phyloP scores from a whole-genome alignment of 192 early-diverging fungal species.

The Tieghemiomyces parasiticus region DNA sequence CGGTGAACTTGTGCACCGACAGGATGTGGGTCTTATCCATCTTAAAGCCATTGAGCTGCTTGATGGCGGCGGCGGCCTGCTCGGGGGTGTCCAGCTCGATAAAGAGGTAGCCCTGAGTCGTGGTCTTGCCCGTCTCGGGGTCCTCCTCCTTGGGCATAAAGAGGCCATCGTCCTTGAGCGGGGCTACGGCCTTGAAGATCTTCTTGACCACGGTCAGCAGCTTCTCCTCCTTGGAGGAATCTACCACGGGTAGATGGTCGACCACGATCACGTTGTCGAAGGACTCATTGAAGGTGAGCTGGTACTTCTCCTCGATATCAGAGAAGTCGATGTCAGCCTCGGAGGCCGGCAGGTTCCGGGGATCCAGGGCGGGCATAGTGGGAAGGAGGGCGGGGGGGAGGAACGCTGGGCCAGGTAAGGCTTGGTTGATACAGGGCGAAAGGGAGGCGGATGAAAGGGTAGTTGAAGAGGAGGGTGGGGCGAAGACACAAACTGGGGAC shows the following conservation, averaged over 20 bases:
- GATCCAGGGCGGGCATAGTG: slow-evolving; percentile 35
- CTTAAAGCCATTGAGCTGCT: slow-evolving; percentile 54
- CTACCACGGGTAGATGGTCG: slow-evolving; percentile 82
- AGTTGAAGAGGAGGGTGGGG: no score
- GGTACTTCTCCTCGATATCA: slow-evolving; percentile 71
- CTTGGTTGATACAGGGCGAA: no score
- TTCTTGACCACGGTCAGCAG: slow-evolving; percentile 56
- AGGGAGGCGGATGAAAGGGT: no score
- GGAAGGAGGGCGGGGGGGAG: slow-evolving; percentile 8
- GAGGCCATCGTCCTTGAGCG: slow-evolving; percentile 68
- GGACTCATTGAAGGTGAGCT: slow-evolving; percentile 55
- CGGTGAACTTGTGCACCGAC: slow-evolving; percentile 77
- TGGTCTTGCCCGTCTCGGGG: slow-evolving; percentile 39
- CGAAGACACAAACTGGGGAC: no score
- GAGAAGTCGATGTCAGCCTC: slow-evolving; percentile 81
- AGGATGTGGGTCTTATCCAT: slow-evolving; percentile 73
- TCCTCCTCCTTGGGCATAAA: slow-evolving; percentile 73
- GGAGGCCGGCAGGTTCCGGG: slow-evolving; percentile 42
- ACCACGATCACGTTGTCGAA: slow-evolving; percentile 79
- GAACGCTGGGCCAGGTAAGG: no score
- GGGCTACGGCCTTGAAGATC: slow-evolving; percentile 61
- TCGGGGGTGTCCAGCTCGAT: slow-evolving; percentile 83
- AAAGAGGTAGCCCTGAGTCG: slow-evolving; percentile 85
- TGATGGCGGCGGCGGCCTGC: slow-evolving; percentile 64
- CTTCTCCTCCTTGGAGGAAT: slow-evolving; percentile 72